A percentile compares a stretch with the other conserved stretches of the same genome.
These are phyloP conservation scores for Leishmania mexicana DNA, from an alignment of 208 protist species.

Conservation along the genomic window DNA sequence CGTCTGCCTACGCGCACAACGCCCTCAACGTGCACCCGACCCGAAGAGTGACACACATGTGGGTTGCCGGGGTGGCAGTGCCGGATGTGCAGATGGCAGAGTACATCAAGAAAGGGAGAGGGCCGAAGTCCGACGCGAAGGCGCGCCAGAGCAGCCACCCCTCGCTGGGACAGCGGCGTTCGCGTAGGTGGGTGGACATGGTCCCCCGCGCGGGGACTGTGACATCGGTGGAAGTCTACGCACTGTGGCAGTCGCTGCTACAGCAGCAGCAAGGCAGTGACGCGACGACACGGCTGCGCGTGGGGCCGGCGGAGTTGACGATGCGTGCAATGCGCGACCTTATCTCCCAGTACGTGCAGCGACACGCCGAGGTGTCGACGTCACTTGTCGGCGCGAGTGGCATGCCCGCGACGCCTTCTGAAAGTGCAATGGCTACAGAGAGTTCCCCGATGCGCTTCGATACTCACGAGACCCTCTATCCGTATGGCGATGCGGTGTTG, in stretches of 20 bases:
- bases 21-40: slow-evolving; percentile 35
- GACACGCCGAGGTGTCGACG: slow-evolving; percentile 19
- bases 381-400: neutral
- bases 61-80: slow-evolving; percentile 26
- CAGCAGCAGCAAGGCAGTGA: neutral
- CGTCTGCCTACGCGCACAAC: slow-evolving; percentile 35
- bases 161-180: slow-evolving; percentile 2
- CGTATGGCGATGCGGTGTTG: slow-evolving; percentile 49
- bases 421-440: neutral
- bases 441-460: slow-evolving; percentile 26
- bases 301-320: slow-evolving; percentile 6
- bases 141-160: neutral
- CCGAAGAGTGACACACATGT: slow-evolving; percentile 29
- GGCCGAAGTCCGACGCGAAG: neutral
- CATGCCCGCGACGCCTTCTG: neutral
- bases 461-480: slow-evolving; percentile 35
- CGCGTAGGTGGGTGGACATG: slow-evolving; percentile 34
- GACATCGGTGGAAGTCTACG: slow-evolving; percentile 27
- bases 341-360: slow-evolving; percentile 22
- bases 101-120: neutral
- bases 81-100: slow-evolving; percentile 2
- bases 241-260: slow-evolving; percentile 26
- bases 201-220: slow-evolving; percentile 15
- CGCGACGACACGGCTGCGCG: neutral
- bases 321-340: slow-evolving; percentile 10